These are phyloP conservation scores for Dillenia suffruticosa DNA, from an alignment of 164 flowering plant genomes.

Conservation along the genomic window DNA sequence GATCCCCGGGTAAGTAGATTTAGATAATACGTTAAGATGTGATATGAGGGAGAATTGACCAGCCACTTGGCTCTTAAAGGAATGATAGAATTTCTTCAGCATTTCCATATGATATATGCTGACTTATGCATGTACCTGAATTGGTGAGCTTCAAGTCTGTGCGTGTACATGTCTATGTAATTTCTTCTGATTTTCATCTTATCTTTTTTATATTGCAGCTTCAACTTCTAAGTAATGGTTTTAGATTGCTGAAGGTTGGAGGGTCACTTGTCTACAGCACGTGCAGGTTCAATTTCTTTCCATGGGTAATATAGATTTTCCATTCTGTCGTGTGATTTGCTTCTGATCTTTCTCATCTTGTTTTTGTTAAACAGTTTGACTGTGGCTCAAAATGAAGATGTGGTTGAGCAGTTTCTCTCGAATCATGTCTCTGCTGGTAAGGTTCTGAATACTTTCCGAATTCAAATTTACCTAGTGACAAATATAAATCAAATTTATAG, in stretches of 20 bases:
- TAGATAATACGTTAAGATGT: too few relatives aligned
- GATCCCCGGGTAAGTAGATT: background rate
- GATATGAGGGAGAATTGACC: too few relatives aligned
- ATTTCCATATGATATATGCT: too few relatives aligned
- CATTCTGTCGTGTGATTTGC: background rate
- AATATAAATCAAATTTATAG: too few relatives aligned
- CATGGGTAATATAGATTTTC: background rate
- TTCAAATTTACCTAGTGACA: too few relatives aligned
- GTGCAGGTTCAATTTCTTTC: slow-evolving; percentile 57
- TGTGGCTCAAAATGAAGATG: slow-evolving; percentile 83
- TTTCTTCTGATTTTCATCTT: background rate
- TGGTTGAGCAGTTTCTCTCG: slow-evolving; percentile 66
- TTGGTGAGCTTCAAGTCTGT: too few relatives aligned
- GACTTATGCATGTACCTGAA: too few relatives aligned
- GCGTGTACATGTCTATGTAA: too few relatives aligned
- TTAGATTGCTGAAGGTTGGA: slow-evolving; percentile 72
- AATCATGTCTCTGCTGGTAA: slow-evolving; percentile 69
- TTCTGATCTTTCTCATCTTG: slow-evolving; percentile 1
- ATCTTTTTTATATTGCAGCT: slow-evolving; percentile 37
- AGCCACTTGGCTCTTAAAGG: too few relatives aligned
- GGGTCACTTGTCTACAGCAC: slow-evolving; percentile 94
- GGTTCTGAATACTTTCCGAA: slow-evolving; percentile 3
- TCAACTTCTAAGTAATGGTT: slow-evolving; percentile 76
- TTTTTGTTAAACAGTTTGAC: slow-evolving; percentile 53
- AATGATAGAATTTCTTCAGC: too few relatives aligned